phyloP scores from a whole-genome alignment of 2,329 filamentous ascomycete genomes.

The Shiraia bambusicola region DNA sequence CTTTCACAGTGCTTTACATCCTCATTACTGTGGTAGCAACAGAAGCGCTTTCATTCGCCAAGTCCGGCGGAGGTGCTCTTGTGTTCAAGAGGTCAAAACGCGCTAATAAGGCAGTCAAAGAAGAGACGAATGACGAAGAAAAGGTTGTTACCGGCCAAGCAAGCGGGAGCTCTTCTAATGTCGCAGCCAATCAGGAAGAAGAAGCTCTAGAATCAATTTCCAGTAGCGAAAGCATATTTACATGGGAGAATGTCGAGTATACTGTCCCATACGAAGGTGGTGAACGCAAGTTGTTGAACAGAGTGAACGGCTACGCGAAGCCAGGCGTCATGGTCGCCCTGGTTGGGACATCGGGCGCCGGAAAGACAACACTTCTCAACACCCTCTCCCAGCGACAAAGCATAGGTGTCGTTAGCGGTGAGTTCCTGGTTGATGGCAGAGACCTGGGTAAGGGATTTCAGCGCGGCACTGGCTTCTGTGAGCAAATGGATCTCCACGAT shows the following conservation, averaged over 20 bases:
- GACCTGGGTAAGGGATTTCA: slow-evolving; percentile 62
- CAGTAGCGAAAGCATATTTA: slow-evolving; percentile 42
- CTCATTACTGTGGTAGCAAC: slow-evolving; percentile 69
- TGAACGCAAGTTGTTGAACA: slow-evolving; percentile 64
- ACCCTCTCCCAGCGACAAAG: slow-evolving; percentile 73
- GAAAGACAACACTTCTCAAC: slow-evolving; percentile 81
- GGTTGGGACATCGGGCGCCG: slow-evolving; percentile 78
- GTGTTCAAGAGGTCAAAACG: slow-evolving; percentile 70
- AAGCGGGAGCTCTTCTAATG: slow-evolving; percentile 23
- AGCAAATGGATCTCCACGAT: slow-evolving; percentile 73
- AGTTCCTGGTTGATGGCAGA: slow-evolving; percentile 71
- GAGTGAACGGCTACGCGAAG: slow-evolving; percentile 75
- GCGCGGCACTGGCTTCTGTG: slow-evolving; percentile 68
- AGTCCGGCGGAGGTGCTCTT: slow-evolving; percentile 65
- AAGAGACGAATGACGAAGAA: slow-evolving; percentile 59
- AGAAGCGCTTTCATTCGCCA: slow-evolving; percentile 66
- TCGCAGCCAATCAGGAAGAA: slow-evolving; percentile 23
- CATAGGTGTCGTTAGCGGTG: slow-evolving; percentile 63
- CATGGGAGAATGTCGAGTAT: slow-evolving; percentile 56
- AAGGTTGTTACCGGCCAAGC: slow-evolving; percentile 44
- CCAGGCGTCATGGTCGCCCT: slow-evolving; percentile 78
- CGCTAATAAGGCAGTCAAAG: slow-evolving; percentile 56
- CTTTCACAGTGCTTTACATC: slow-evolving; percentile 74
- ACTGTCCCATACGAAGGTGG: slow-evolving; percentile 69
- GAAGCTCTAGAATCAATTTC: slow-evolving; percentile 40